Evolutionary conservation across 2,329 filamentous ascomycete species (phyloP).

Genomic region (Aspergillus ochraceus): DNA sequence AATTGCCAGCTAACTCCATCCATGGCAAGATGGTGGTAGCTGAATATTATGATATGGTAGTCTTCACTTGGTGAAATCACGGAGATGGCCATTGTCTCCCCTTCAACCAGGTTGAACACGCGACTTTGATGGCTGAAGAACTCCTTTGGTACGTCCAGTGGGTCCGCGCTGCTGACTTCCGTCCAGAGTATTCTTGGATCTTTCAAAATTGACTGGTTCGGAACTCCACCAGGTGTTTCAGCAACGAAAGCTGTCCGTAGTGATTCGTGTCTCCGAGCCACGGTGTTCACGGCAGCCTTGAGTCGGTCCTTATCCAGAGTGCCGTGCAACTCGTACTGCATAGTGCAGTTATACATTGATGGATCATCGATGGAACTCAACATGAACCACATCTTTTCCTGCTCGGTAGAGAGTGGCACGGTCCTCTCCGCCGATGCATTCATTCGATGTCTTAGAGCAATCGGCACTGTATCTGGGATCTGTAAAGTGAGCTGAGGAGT

Average conservation of each 20-base stretch:
- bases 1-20: constrained; percentile 5
- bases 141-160: neutral
- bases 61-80: neutral
- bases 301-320: neutral
- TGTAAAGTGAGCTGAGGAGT: neutral
- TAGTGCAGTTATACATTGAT: neutral
- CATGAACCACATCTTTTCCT: neutral
- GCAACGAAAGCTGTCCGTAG: neutral
- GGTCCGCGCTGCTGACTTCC: neutral
- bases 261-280: neutral
- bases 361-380: neutral
- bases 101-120: neutral
- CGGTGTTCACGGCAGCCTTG: neutral
- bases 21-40: constrained; percentile 7
- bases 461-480: neutral
- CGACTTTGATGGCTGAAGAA: neutral
- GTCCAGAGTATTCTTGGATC: neutral
- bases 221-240: neutral
- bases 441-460: neutral
- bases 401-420: neutral
- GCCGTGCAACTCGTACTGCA: neutral
- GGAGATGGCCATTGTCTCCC: neutral
- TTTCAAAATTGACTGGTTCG: neutral
- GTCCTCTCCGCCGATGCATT: neutral
- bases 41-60: constrained; percentile 9